A percentile compares a stretch with the other conserved stretches of the same genome.
Evolutionary conservation across 2,329 filamentous ascomycete genomes (phyloP).

Genomic region (Sarocladium brachiariae): DNA sequence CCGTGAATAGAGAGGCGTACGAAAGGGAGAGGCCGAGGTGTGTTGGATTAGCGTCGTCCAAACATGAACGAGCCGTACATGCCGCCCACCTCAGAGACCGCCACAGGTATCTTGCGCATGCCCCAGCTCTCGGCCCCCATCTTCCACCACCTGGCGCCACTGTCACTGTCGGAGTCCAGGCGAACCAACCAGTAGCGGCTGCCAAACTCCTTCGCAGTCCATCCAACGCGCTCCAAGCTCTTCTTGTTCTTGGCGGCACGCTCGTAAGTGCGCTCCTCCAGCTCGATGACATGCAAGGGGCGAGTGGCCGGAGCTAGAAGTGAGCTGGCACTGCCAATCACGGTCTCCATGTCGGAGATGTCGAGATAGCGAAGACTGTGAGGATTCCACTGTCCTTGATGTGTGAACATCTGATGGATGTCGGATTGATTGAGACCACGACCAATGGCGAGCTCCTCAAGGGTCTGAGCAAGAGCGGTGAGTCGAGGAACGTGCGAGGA

Average conservation of each 20-base stretch:
- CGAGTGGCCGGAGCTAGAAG: constrained; percentile 54
- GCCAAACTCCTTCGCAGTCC: constrained; percentile 65
- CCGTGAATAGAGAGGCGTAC: neutral
- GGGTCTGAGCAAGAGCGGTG: constrained; percentile 55
- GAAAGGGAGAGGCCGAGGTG: neutral
- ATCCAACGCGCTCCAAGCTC: constrained; percentile 56
- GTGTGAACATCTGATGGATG: constrained; percentile 55
- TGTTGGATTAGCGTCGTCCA: constrained; percentile 34
- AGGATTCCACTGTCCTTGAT: constrained; percentile 36
- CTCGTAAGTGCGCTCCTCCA: constrained; percentile 61
- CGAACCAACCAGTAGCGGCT: constrained; percentile 62
- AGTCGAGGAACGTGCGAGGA: constrained; percentile 57
- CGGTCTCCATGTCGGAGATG: constrained; percentile 54
- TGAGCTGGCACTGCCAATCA: constrained; percentile 52
- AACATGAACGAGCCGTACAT: constrained; percentile 77
- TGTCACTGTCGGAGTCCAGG: constrained; percentile 31
- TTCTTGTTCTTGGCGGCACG: constrained; percentile 56
- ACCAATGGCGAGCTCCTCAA: constrained; percentile 71
- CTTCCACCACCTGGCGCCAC: constrained; percentile 64
- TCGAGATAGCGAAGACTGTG: constrained; percentile 69
- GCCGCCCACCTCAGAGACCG: constrained; percentile 82
- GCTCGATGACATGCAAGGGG: constrained; percentile 70
- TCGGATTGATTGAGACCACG: constrained; percentile 59
- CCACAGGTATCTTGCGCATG: constrained; percentile 87
- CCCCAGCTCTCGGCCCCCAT: constrained; percentile 81